A percentile compares a stretch with the other conserved stretches of the same genome.
These are phyloP conservation scores for Candida neerlandica DNA, from an alignment of 1,139 yeast genomes.

Conservation along the genomic window DNA sequence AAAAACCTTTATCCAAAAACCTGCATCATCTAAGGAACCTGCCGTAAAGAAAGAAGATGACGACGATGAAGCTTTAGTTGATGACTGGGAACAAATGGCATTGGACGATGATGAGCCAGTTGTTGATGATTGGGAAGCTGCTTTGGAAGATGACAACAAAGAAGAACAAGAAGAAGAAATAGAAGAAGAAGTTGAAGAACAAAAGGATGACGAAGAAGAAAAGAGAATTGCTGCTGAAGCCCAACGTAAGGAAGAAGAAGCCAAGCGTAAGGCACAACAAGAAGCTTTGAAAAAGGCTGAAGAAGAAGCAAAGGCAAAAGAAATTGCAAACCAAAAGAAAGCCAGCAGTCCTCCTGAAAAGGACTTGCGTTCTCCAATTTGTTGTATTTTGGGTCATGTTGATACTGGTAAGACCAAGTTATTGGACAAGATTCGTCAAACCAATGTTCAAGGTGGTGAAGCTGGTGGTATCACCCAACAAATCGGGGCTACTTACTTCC, in stretches of 20 bases:
- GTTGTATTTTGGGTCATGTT: slow-evolving; percentile 99
- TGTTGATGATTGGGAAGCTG: slow-evolving; percentile 52
- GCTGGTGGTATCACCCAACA: slow-evolving; percentile 99
- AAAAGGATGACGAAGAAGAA: slow-evolving; percentile 18
- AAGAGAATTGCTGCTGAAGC: slow-evolving; percentile 24
- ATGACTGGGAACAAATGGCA: slow-evolving; percentile 69
- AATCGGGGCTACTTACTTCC: slow-evolving; percentile 99
- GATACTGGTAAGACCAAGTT: slow-evolving; percentile 99
- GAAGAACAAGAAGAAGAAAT: slow-evolving; percentile 18
- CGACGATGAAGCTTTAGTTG: slow-evolving; percentile 57
- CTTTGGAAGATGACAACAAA: slow-evolving; percentile 30
- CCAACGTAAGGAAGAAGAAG: slow-evolving; percentile 3
- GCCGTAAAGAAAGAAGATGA: slow-evolving; percentile 27
- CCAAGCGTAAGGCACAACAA: slow-evolving; percentile 7
- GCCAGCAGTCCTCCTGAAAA: slow-evolving; percentile 27
- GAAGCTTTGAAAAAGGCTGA: slow-evolving; percentile 6
- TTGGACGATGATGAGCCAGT: slow-evolving; percentile 53
- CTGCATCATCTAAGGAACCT: slow-evolving; percentile 17
- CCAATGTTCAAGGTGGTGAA: slow-evolving; percentile 99
- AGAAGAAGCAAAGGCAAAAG: slow-evolving; percentile 6
- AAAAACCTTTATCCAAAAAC: slow-evolving; percentile 35
- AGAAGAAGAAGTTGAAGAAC: slow-evolving; percentile 23
- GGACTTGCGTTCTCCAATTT: slow-evolving; percentile 94
- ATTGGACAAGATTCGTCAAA: slow-evolving; percentile 95
- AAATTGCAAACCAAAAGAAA: slow-evolving; percentile 18